These are phyloP conservation scores for Glycine latifolia DNA, from an alignment of 306 rosid genomes.

Conservation along the genomic window DNA sequence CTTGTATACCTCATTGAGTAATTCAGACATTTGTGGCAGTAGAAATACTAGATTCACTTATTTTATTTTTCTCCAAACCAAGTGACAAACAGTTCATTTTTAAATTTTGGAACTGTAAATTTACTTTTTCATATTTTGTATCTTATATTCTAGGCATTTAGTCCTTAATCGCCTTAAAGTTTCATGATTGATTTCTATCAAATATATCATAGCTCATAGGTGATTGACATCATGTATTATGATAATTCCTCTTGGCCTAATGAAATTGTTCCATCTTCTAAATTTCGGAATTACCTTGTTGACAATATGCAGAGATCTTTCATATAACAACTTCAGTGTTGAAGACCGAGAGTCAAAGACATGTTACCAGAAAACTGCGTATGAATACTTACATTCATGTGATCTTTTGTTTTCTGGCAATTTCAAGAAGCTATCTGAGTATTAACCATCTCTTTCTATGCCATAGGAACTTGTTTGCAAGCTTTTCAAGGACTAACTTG, in stretches of 20 bases:
- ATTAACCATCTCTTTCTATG: constrained; percentile 25
- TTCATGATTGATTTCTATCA: constrained; percentile 4
- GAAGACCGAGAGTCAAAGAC: not conserved
- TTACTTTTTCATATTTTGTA: not conserved
- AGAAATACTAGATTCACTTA: not conserved
- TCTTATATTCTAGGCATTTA: not conserved
- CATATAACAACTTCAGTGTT: constrained; percentile 58
- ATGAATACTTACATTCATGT: constrained; percentile 27
- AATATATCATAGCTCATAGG: too few relatives aligned
- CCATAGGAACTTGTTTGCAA: constrained; percentile 65
- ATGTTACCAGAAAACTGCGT: constrained; percentile 49
- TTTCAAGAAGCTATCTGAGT: not conserved
- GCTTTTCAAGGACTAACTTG: constrained; percentile 54
- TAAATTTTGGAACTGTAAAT: not conserved
- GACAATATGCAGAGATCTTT: constrained; percentile 58
- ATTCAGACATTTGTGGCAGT: not conserved
- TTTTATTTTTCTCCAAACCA: not conserved
- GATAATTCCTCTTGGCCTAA: not conserved
- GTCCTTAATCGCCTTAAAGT: not conserved
- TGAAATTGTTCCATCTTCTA: not conserved
- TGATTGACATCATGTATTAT: not conserved
- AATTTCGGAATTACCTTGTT: not conserved
- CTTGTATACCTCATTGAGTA: not conserved
- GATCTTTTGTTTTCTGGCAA: not conserved
- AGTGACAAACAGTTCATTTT: too few relatives aligned